Evolutionary conservation across 140 eudicot species (phyloP), one percentile per base, ranked within the genome.

Genomic region (Stevia rebaudiana): DNA sequence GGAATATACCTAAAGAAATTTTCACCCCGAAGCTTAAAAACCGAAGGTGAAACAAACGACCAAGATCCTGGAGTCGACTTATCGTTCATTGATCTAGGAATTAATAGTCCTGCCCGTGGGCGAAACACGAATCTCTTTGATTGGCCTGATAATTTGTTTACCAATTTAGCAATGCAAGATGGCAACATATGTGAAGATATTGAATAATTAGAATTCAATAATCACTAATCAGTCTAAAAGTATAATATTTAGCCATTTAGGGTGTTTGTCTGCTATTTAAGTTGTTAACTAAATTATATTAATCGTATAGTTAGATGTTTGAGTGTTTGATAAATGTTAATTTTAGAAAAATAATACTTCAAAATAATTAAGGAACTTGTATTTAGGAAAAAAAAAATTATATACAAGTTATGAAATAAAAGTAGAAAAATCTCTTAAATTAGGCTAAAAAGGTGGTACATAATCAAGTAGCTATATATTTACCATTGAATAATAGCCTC

Each of bases 1-100:
- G 3, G 25, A 64, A 44, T 76, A 30, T 78, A 78, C 97, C 82
- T 90, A 66, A 87, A 84, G 73, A 78, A 90, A 67, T 70, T 78
- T 39, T 76, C 82, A 10, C 97, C 90, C 5, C 95, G 76, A 43
- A 90, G 85, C 82, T 81, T 90, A 69, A 90, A 90, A 17, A 73
- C 78, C 11, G 97, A 87, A 40, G 95, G 90, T 15, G 88, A 46
- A 47, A 87, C 55, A 40, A 72, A 40, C 47, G 83, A 82, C 97
- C 97, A 90, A 46, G 76, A 73, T 4, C 94, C 88, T 22, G 72
- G 64, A 47, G 52, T 23, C 47, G 57, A 52, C 67, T 82, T 86
- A 48, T 67, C 88, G 15, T 67, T 64, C 30, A 25, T 18, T 17
- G 83, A 77, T 46, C 74, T 50, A 11, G 92, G 94, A 23, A 83